A percentile compares a stretch with the other conserved stretches of the same genome.
Evolutionary conservation across 306 rosid genomes (phyloP).

Genomic region (Crataegus laevigata): DNA sequence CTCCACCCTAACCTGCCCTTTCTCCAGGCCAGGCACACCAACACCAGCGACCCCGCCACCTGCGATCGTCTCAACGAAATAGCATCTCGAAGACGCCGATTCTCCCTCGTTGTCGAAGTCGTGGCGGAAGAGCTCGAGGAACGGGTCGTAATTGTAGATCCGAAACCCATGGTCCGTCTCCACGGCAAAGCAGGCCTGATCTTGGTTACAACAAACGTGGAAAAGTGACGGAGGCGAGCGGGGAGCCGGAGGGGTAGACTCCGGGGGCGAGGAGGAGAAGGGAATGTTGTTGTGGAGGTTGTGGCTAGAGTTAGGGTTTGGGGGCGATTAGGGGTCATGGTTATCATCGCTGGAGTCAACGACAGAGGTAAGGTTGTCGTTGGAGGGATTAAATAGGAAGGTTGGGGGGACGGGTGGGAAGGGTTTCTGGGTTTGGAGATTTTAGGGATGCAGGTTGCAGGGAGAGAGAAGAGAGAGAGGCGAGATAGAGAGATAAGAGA

Average conservation of each 20-base stretch:
- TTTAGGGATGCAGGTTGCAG: no score
- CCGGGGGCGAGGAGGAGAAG: constrained; percentile 7
- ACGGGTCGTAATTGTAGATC: constrained; percentile 76
- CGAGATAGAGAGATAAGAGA: no score
- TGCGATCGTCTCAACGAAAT: constrained; percentile 68
- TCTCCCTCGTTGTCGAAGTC: constrained; percentile 76
- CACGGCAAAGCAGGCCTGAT: constrained; percentile 71
- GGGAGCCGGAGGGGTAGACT: neutral
- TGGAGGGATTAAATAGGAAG: constrained; percentile 20
- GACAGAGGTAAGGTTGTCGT: constrained; percentile 27
- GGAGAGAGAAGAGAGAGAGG: no score
- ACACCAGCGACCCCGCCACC: constrained; percentile 46
- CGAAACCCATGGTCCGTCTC: constrained; percentile 74
- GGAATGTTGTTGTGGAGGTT: neutral
- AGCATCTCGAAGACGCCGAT: constrained; percentile 67
- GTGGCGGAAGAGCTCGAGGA: constrained; percentile 64
- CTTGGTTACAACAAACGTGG: constrained; percentile 66
- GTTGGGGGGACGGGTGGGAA: constrained; percentile 18
- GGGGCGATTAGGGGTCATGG: constrained; percentile 1
- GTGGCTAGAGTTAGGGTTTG: neutral
- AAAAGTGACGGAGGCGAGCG: constrained; percentile 34
- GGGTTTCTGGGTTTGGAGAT: no score
- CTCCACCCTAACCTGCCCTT: constrained; percentile 79
- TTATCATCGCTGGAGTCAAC: constrained; percentile 1
- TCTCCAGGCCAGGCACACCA: constrained; percentile 69